Base-by-base conservation (phyloP, 1,284 basidiomycete genomes). In the Exobasidium rhododendri region DNA sequence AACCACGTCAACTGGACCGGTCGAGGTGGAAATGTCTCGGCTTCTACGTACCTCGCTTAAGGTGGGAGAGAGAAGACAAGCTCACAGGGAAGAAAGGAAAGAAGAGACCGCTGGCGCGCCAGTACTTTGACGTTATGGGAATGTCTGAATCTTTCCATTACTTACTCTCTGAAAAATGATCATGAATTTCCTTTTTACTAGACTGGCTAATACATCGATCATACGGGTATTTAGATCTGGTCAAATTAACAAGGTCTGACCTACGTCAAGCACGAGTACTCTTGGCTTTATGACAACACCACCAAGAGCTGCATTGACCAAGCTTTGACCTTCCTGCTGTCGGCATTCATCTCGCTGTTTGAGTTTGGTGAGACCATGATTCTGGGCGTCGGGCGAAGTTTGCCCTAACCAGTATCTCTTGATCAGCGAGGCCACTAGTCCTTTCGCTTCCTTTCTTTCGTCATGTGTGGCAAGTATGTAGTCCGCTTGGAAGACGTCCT, bases 21-120 rank as follows among this genome's bases (percentile, higher is more conserved):
- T 63, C 90, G 91, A 75, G 93, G 93, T 65, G 93, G 93, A 67
- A 91, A 88, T 73, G 91, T 97, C 69, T 92, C 94, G 61, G 90
- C 94, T 47, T 89, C 88, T 65, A 89, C 89, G 64, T 98, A 98
- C 86, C 86, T 86, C 81, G 91, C 91, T 75, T 97, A 87, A 86
- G 30, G 22, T 44, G n/a, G 44, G 20, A 45, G n/a, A n/a, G 44
- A n/a, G 20, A 45, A 45, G 44, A n/a, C n/a, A n/a, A n/a, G n/a
- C n/a, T n/a, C n/a, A n/a, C n/a, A n/a, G n/a, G n/a, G n/a, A n/a
- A n/a, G n/a, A n/a, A n/a, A n/a, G n/a, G n/a, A n/a, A n/a, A n/a
- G n/a, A n/a, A n/a, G n/a, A n/a, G n/a, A n/a, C n/a, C n/a, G n/a
- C n/a, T n/a, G n/a, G n/a, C n/a, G n/a, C n/a, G n/a, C n/a, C n/a